These are phyloP conservation scores for Pseudoperonospora humuli DNA, from an alignment of 352 stramenopile genomes.

Conservation along the genomic window DNA sequence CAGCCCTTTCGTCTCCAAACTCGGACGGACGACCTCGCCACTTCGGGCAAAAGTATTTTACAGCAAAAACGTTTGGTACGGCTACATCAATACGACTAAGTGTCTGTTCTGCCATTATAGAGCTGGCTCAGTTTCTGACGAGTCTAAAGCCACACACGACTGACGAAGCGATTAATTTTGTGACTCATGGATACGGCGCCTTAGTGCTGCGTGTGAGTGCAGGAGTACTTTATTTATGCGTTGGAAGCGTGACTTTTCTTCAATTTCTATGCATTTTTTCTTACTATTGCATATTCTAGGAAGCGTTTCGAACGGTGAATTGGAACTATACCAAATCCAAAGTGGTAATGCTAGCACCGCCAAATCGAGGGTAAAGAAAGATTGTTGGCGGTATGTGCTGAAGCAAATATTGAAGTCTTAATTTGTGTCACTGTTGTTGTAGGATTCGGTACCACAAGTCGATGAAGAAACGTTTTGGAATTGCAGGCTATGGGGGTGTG, in stretches of 20 bases:
- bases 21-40: constrained; percentile 27
- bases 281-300: constrained; percentile 22
- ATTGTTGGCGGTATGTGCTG: background rate
- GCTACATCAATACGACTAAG: too few relatives aligned
- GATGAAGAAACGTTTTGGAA: constrained; percentile 47
- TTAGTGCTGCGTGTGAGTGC: constrained; percentile 47
- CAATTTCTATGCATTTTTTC: background rate
- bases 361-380: constrained; percentile 47
- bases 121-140: constrained; percentile 45
- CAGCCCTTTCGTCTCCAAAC: constrained; percentile 45
- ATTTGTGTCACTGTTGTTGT: background rate
- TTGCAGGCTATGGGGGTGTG: constrained; percentile 48
- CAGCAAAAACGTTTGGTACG: too few relatives aligned
- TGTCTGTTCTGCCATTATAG: background rate
- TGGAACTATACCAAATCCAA: constrained; percentile 70
- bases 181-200: constrained; percentile 65
- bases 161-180: constrained; percentile 54
- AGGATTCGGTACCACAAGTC: constrained; percentile 55
- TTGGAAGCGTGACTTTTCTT: background rate
- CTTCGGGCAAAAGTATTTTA: constrained; percentile 31
- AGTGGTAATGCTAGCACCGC: constrained; percentile 63
- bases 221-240: background rate
- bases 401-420: background rate
- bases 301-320: constrained; percentile 61
- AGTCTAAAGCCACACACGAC: constrained; percentile 53